Conservation (phyloP, 352 stramenopile genomes). For the Blastocystis hominis region DNA sequence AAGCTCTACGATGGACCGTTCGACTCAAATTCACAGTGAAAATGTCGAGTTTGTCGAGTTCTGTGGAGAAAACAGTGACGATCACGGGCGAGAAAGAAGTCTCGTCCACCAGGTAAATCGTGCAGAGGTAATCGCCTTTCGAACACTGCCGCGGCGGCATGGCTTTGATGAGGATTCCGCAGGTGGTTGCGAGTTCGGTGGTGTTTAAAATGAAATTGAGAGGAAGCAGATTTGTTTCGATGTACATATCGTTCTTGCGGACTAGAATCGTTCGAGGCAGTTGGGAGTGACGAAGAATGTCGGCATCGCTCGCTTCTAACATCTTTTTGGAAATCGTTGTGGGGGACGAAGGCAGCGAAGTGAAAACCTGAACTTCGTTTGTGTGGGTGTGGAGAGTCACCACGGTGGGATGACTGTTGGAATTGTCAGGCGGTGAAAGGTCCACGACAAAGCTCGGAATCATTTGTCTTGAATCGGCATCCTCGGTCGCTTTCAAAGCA, state of each 20-base stretch:
- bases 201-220: not conserved
- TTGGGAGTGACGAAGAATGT: not conserved
- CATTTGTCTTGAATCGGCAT: not conserved
- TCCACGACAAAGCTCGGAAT: not conserved
- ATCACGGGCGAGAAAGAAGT: not conserved
- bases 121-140: not conserved
- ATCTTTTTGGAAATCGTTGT: not conserved
- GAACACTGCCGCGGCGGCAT: slow-evolving; percentile 8
- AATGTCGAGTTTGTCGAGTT: not conserved
- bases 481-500: not conserved
- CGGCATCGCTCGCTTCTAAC: not conserved
- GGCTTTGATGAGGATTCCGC: slow-evolving; percentile 16
- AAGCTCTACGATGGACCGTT: not conserved
- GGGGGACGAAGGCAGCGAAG: not conserved
- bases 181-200: not conserved
- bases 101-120: slow-evolving; percentile 19
- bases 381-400: not conserved
- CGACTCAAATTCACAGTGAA: not conserved
- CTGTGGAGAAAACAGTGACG: slow-evolving; percentile 35
- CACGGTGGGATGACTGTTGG: not conserved
- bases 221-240: not conserved
- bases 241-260: slow-evolving; percentile 5
- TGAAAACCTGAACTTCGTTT: not conserved
- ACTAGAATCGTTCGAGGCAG: not conserved
- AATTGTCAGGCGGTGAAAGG: not conserved